These are phyloP conservation scores for Pseudogymnoascus sp. DNA, from an alignment of 2,329 filamentous ascomycete genomes.

Conservation along the genomic window DNA sequence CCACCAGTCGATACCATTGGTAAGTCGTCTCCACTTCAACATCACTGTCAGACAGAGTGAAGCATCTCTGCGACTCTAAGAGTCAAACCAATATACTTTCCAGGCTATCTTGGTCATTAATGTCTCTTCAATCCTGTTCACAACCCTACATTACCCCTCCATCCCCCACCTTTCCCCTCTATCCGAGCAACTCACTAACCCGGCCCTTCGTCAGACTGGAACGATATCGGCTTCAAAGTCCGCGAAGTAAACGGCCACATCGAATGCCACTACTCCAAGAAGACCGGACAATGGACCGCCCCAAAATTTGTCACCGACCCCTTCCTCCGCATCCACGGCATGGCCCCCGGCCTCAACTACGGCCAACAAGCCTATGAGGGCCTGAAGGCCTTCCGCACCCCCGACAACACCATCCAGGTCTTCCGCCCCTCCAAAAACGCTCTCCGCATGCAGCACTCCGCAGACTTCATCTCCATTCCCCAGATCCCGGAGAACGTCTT, in stretches of 20 bases:
- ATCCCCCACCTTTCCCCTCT: background rate
- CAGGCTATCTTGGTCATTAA: background rate
- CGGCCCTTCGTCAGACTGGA: slow-evolving; percentile 58
- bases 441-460: slow-evolving; percentile 72
- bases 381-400: slow-evolving; percentile 88
- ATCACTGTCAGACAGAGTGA: background rate
- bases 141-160: background rate
- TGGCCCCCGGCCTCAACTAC: slow-evolving; percentile 94
- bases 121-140: background rate
- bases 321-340: slow-evolving; percentile 82
- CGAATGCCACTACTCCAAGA: slow-evolving; percentile 71
- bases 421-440: slow-evolving; percentile 88
- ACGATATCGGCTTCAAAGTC: slow-evolving; percentile 83
- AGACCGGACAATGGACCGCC: slow-evolving; percentile 67
- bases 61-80: background rate
- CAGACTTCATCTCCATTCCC: slow-evolving; percentile 75
- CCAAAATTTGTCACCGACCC: slow-evolving; percentile 76
- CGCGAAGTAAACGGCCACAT: slow-evolving; percentile 95
- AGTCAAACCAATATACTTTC: background rate
- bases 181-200: background rate
- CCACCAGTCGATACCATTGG: slow-evolving; percentile 69
- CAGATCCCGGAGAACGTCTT: slow-evolving; percentile 70
- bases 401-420: slow-evolving; percentile 65
- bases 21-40: slow-evolving; percentile 26
- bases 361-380: slow-evolving; percentile 97